Conservation (phyloP, 2,329 filamentous ascomycete species). For the Alternaria sp. region DNA sequence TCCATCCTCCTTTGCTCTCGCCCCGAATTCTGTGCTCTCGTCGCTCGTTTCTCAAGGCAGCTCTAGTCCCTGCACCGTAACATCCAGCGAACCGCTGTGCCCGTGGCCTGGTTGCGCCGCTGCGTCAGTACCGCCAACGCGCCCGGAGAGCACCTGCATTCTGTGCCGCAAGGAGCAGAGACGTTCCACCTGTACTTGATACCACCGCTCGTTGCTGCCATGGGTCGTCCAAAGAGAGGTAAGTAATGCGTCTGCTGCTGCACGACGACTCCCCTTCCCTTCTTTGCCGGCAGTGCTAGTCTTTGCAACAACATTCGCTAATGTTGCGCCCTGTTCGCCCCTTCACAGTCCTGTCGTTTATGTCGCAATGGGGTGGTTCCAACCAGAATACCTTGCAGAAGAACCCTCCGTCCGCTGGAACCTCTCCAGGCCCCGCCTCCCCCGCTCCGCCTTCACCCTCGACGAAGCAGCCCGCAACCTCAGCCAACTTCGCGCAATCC, state of each 20-base stretch:
- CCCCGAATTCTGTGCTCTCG: slow-evolving; percentile 24
- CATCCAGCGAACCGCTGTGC: slow-evolving; percentile 36
- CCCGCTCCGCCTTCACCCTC: slow-evolving; percentile 45
- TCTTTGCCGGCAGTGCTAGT: slow-evolving; percentile 14
- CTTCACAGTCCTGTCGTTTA: slow-evolving; percentile 80
- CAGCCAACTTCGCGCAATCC: slow-evolving; percentile 37
- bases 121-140: slow-evolving; percentile 32
- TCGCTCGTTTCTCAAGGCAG: slow-evolving; percentile 35
- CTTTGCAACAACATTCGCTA: slow-evolving; percentile 30
- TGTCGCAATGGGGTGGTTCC: slow-evolving; percentile 74
- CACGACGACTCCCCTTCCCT: slow-evolving; percentile 18
- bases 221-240: slow-evolving; percentile 52
- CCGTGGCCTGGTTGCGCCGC: slow-evolving; percentile 43
- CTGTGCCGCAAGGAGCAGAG: slow-evolving; percentile 20
- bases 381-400: slow-evolving; percentile 42
- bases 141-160: slow-evolving; percentile 26
- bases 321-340: slow-evolving; percentile 39
- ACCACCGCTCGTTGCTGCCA: slow-evolving; percentile 34
- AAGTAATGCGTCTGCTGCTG: slow-evolving; percentile 28
- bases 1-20: slow-evolving; percentile 3
- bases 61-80: slow-evolving; percentile 13
- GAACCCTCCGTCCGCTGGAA: slow-evolving; percentile 31
- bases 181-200: slow-evolving; percentile 14
- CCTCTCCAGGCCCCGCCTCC: slow-evolving; percentile 47
- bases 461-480: slow-evolving; percentile 32